Conservation (phyloP, 805 yeast genomes). For the Ogataea angusta region DNA sequence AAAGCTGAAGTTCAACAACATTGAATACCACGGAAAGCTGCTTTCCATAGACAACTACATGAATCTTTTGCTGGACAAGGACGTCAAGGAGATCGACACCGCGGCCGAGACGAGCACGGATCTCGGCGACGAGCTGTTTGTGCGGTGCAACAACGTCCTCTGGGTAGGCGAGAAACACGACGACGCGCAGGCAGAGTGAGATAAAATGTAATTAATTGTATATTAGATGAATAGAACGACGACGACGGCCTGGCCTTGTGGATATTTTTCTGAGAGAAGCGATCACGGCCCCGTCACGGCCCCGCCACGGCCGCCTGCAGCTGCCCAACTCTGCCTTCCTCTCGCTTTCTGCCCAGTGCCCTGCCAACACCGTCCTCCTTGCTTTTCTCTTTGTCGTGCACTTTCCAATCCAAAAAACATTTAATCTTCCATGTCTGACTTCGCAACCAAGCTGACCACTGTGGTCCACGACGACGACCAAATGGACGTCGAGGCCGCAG, state of each 20-base stretch:
- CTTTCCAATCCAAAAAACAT: slow-evolving; percentile 3
- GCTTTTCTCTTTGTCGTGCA: slow-evolving; percentile 2
- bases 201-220: slow-evolving; percentile 1
- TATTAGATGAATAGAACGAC: not conserved
- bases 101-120: slow-evolving; percentile 35
- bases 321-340: no score
- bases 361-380: not conserved
- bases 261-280: no score
- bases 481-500: slow-evolving; percentile 19
- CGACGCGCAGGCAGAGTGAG: slow-evolving; percentile 6
- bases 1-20: slow-evolving; percentile 83
- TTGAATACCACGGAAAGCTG: slow-evolving; percentile 80
- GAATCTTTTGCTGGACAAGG: slow-evolving; percentile 74
- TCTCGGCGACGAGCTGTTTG: slow-evolving; percentile 58
- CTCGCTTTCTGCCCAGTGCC: not conserved
- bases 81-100: slow-evolving; percentile 41
- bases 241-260: no score
- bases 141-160: slow-evolving; percentile 87
- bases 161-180: slow-evolving; percentile 59
- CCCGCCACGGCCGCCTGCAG: no score
- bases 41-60: slow-evolving; percentile 86
- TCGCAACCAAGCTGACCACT: slow-evolving; percentile 18
- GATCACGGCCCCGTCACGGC: no score
- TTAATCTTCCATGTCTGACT: slow-evolving; percentile 16
- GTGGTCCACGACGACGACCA: slow-evolving; percentile 22